Base-by-base conservation (phyloP, 257 asterid genomes). In the Dorcoceras hygrometricum region DNA sequence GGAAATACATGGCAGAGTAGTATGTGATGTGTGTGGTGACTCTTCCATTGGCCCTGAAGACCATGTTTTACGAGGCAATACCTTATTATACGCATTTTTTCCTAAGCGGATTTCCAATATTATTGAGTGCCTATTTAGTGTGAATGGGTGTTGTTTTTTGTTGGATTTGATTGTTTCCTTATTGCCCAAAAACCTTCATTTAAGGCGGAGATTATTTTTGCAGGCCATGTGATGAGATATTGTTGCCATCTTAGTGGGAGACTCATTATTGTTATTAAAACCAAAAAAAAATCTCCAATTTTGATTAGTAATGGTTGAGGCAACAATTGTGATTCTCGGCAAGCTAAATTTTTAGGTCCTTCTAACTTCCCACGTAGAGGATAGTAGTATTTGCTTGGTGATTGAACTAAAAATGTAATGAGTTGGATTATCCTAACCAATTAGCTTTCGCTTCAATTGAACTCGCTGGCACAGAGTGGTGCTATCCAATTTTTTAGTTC, bases 1-100 rank as follows among this genome's bases (percentile, higher is more conserved):
- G 31, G 86, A 89, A 80, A 86, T 92, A 71, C 85, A 86, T 55
- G 95, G 96, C 64, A 76, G 97, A 60, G 97, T 92, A 27, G 87
- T 86, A 24, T 89, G 98, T 74, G 96, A 89, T 83, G 93, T 89
- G 48, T 89, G 97, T 73, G 96, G 80, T n/a, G 98, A 92, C 81
- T 83, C 98, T 68, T 83, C 90, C 20, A 79, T 89, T 70, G 96
- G 94, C 65, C 97, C 97, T 10, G 96, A 92, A 83, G 96, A 89
- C 66, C 95, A 86, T 72, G 82, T 86, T 66, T 75, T 92, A 67
- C 72, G 76, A 81, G 96, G 95, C 74, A 65, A 66, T 69, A 5
- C 14, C 36, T 2, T 39, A 4, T 56, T 36, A 23, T 23, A 14
- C n/a, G n/a, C n/a, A n/a, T n/a, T n/a, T n/a, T n/a, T n/a, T n/a